Percentiles rank a stretch among this genome's conserved stretches.
phyloP scores from a whole-genome alignment of 176 grass and related monocot species.

The Otatea glauca region DNA sequence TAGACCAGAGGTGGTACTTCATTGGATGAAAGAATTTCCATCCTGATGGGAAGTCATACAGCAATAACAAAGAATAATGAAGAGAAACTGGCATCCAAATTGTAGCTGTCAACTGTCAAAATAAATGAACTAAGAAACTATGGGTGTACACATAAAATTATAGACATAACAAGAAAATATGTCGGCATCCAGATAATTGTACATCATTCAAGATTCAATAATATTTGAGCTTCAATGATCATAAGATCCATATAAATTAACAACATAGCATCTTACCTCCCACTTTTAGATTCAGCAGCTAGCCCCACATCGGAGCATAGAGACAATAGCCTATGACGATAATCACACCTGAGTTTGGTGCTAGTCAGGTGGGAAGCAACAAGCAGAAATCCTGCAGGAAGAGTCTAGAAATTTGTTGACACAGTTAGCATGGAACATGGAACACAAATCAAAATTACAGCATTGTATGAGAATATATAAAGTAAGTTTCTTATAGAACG shows the following conservation, averaged over 20 bases:
- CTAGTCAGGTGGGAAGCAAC: conserved; percentile 88
- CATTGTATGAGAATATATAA: conserved; percentile 31
- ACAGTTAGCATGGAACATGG: conserved; percentile 60
- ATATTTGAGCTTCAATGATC: conserved; percentile 34
- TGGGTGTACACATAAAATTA: neutral
- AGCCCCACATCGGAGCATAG: conserved; percentile 99
- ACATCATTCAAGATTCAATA: conserved; percentile 1
- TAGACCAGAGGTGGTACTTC: conserved; percentile 3
- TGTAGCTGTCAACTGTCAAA: neutral
- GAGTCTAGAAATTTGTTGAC: conserved; percentile 79
- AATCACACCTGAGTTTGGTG: conserved; percentile 90
- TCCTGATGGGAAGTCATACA: neutral
- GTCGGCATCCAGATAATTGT: neutral
- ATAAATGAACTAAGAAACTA: neutral
- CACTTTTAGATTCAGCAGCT: conserved; percentile 94
- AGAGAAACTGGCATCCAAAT: neutral
- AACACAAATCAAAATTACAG: conserved; percentile 39
- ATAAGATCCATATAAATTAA: conserved; percentile 36
- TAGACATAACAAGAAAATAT: conserved; percentile 1
- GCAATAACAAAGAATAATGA: neutral
- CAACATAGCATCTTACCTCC: conserved; percentile 59
- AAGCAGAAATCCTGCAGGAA: conserved; percentile 94
- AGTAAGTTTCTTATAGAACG: conserved; percentile 32
- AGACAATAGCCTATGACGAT: conserved; percentile 89
- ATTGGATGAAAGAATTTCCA: neutral